These are phyloP conservation scores for Aspergillus eucalypticola DNA, from an alignment of 2,329 filamentous ascomycete genomes.

Conservation along the genomic window DNA sequence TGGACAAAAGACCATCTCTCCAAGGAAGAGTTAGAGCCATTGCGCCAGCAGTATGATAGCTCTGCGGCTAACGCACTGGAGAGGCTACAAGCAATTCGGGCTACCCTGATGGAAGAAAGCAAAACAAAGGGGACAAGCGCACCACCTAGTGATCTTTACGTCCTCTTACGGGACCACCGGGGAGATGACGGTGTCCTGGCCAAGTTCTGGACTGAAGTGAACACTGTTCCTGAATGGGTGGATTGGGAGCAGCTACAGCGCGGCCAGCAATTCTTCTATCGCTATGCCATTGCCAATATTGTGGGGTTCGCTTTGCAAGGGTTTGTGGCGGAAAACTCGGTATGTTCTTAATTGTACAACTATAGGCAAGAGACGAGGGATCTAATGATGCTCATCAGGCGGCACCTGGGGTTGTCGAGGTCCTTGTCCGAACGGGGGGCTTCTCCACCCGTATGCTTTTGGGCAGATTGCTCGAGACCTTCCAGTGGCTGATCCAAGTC, in stretches of 20 bases:
- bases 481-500: conserved; percentile 71
- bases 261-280: conserved; percentile 73
- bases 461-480: conserved; percentile 67
- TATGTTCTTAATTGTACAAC: neutral
- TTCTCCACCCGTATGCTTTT: conserved; percentile 67
- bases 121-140: conserved; percentile 3
- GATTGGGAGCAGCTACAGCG: conserved; percentile 72
- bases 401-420: conserved; percentile 68
- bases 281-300: conserved; percentile 59
- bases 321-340: conserved; percentile 25
- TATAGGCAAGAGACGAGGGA: too few species aligned
- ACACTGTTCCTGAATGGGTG: conserved; percentile 69
- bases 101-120: conserved; percentile 12
- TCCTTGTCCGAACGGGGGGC: conserved; percentile 69
- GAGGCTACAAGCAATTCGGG: conserved; percentile 16
- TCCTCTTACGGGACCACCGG: conserved; percentile 59
- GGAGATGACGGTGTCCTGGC: conserved; percentile 54
- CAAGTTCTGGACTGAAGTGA: conserved; percentile 64
- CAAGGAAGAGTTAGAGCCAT: conserved; percentile 10
- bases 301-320: conserved; percentile 25
- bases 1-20: conserved; percentile 19
- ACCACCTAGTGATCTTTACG: conserved; percentile 56
- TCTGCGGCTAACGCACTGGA: conserved; percentile 16
- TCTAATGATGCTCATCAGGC: conserved; percentile 44
- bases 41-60: conserved; percentile 22